Conservation (phyloP, 768 basidiomycete species). For the Tubosaeta brunneosetosa region DNA sequence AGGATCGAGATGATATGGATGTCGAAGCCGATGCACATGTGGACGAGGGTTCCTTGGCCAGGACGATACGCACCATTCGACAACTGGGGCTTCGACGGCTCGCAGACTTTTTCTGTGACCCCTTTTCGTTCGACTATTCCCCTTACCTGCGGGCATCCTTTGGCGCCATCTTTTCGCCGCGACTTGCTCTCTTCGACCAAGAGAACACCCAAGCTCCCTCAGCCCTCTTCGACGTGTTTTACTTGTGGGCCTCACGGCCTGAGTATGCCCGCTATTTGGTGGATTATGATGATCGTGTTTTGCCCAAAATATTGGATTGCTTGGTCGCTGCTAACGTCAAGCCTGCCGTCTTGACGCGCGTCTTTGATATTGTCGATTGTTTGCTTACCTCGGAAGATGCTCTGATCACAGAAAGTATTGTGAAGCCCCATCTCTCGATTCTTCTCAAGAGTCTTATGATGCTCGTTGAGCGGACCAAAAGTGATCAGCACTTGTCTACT, state of each 20-base stretch:
- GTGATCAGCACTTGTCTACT: conserved; percentile 44
- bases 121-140: conserved; percentile 68
- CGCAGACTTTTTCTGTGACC: conserved; percentile 79
- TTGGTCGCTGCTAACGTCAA: conserved; percentile 83
- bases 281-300: conserved; percentile 57
- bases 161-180: conserved; percentile 71
- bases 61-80: conserved; percentile 57
- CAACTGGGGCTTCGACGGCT: conserved; percentile 83
- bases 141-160: conserved; percentile 69
- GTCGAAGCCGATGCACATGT: conserved; percentile 34
- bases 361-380: conserved; percentile 83
- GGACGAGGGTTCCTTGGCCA: conserved; percentile 30
- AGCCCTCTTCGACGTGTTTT: conserved; percentile 79
- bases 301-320: conserved; percentile 80
- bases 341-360: conserved; percentile 68
- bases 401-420: conserved; percentile 44
- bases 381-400: conserved; percentile 55
- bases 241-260: conserved; percentile 61
- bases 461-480: conserved; percentile 62
- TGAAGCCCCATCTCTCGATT: conserved; percentile 65
- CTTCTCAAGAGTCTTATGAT: conserved; percentile 69
- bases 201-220: conserved; percentile 95
- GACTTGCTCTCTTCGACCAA: conserved; percentile 63
- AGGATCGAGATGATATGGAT: conserved; percentile 34
- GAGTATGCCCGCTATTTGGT: conserved; percentile 63